Percentiles rank a stretch among this genome's conserved stretches.
phyloP scores from a whole-genome alignment of 257 asterid genomes.

The Nemophila menziesii region DNA sequence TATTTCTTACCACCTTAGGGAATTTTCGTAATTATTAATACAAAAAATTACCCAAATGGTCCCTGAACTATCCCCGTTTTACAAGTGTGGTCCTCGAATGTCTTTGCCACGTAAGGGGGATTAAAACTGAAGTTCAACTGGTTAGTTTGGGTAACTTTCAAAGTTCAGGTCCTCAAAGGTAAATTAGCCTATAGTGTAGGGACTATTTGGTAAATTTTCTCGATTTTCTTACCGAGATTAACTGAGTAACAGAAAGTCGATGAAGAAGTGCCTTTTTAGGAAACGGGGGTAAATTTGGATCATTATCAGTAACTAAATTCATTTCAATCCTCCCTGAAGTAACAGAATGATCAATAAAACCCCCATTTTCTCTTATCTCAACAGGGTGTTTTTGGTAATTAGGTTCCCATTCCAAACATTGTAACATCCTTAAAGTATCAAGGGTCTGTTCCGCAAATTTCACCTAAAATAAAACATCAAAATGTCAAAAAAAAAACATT shows the following conservation, averaged over 20 bases:
- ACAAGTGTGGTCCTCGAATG: too few relatives aligned
- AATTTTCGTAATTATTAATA: too few relatives aligned
- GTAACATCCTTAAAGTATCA: slow-evolving; percentile 93
- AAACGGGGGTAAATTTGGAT: slow-evolving; percentile 89
- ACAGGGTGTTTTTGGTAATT: slow-evolving; percentile 47
- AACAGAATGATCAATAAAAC: slow-evolving; percentile 49
- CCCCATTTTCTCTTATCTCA: slow-evolving; percentile 57
- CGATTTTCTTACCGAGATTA: slow-evolving; percentile 65
- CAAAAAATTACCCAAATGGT: too few relatives aligned
- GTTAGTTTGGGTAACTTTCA: too few relatives aligned
- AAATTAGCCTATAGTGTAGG: too few relatives aligned
- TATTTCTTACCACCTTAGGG: too few relatives aligned
- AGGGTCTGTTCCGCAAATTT: slow-evolving; percentile 91
- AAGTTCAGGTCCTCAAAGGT: too few relatives aligned
- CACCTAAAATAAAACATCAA: slow-evolving; percentile 33
- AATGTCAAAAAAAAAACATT: slow-evolving; percentile 6
- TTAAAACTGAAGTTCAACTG: too few relatives aligned
- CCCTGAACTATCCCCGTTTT: too few relatives aligned
- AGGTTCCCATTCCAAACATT: slow-evolving; percentile 99
- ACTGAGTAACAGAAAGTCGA: slow-evolving; percentile 76
- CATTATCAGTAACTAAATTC: slow-evolving; percentile 70
- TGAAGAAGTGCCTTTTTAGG: slow-evolving; percentile 81
- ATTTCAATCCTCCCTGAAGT: slow-evolving; percentile 82
- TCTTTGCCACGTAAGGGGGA: too few relatives aligned
- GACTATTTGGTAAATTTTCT: too few relatives aligned